Conservation (phyloP, 441 rosid genomes). For the Kokia cookei region DNA sequence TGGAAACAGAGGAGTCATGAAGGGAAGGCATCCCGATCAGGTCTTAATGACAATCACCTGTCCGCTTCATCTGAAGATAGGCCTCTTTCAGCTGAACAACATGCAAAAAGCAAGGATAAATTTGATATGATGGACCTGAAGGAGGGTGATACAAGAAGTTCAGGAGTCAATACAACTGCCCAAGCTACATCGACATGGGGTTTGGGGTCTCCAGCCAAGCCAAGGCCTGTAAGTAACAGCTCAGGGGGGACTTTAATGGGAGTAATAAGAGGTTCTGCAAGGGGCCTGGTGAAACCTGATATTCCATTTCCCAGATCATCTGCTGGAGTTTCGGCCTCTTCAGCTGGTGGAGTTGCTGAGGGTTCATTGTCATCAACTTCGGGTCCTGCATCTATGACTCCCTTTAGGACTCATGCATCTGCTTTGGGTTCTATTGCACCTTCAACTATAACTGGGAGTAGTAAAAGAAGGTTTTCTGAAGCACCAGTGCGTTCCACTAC, state of each 20-base stretch:
- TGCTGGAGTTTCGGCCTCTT: constrained; percentile 23
- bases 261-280: constrained; percentile 71
- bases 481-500: constrained; percentile 44
- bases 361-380: constrained; percentile 34
- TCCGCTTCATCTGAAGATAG: constrained; percentile 49
- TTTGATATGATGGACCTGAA: constrained; percentile 34
- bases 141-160: constrained; percentile 30
- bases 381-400: constrained; percentile 39
- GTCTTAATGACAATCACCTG: constrained; percentile 44
- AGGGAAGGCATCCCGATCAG: constrained; percentile 62
- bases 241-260: constrained; percentile 79
- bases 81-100: constrained; percentile 29
- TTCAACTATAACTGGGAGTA: constrained; percentile 50
- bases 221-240: constrained; percentile 58
- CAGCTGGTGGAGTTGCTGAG: constrained; percentile 14
- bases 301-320: constrained; percentile 26
- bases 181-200: constrained; percentile 27
- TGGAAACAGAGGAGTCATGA: constrained; percentile 98
- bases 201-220: constrained; percentile 39
- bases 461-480: constrained; percentile 94
- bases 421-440: constrained; percentile 62
- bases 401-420: constrained; percentile 70
- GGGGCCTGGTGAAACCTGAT: constrained; percentile 44
- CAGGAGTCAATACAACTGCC: constrained; percentile 27
- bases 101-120: constrained; percentile 47